Evolutionary conservation across 1,284 basidiomycete genomes (phyloP), one percentile per base, ranked within the genome.

Genomic region (Tilletiopsis washingtonensis): DNA sequence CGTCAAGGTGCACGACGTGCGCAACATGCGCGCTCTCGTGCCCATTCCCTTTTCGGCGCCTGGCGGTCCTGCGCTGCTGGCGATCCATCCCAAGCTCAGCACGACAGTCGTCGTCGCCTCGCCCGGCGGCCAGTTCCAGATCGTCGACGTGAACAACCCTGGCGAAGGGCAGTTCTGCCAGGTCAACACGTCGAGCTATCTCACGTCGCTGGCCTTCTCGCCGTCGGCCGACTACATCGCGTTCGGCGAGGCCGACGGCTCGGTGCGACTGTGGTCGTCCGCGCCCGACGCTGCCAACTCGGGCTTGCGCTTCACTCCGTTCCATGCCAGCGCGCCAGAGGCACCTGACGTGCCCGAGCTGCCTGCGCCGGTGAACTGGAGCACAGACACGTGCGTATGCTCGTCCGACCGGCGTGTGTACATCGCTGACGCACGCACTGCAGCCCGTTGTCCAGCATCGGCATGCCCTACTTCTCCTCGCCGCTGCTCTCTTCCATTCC

Each of bases 1-100:
- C 23, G 86, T 98, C 61, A 93, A 94, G 74, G 80, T 96, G 9
- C 94, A 88, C 69, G 93, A 98, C 72, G 71, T 90, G 23, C 83
- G 93, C 25, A 85, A 80, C 37, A 81, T 96, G 76, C 82, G 84
- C 29, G 78, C 87, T 2, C 80, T 85, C 24, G 82, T 83, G 0
- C 88, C 91, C 0, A 81, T 97, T 29, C 83, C 88, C 1, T 97
- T 97, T 70, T 63, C 70, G 0, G 70, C 67, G 19, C 82, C 88
- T 2, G 81, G 84, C 26, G 87, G 88, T 1, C 91, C 93, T 0
- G 82, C 88, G 0, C 89, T 91, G 67, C 84, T 94, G 56, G 83
- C 86, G 49, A 75, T 86, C 32, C 79, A 96, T 39, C 90, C 93
- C 1, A 85, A 82, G 53, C 81, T 86, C 26, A 78, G 85, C 2